Evolutionary conservation across 192 early-diverging fungal genomes (phyloP).

Genomic region (Linnemannia elongata): DNA sequence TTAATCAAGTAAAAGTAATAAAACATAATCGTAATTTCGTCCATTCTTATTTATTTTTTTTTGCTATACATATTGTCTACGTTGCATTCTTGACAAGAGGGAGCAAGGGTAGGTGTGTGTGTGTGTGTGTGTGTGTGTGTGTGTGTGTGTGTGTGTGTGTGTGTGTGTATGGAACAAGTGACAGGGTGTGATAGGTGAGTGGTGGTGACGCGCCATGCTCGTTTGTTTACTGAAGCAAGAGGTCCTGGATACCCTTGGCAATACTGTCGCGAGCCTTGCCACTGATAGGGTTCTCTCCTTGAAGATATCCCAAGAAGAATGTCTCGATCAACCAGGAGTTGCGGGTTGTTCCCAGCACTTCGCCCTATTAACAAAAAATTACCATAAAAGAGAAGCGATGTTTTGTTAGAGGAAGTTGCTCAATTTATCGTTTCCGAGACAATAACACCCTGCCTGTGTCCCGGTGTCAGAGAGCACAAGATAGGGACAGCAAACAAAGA

Average conservation of each 20-base stretch:
- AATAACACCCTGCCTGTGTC: not conserved
- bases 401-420: not conserved
- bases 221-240: conserved; percentile 36
- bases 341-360: conserved; percentile 56
- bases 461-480: not conserved
- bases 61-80: not conserved
- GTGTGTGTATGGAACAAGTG: not conserved
- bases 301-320: conserved; percentile 67
- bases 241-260: conserved; percentile 40
- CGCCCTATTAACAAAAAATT: conserved; percentile 44
- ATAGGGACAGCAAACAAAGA: not conserved
- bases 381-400: not conserved
- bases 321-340: conserved; percentile 65
- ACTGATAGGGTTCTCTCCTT: conserved; percentile 60
- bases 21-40: not conserved
- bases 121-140: no score
- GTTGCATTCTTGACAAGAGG: not conserved
- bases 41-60: not conserved
- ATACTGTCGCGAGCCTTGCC: conserved; percentile 53
- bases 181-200: not conserved
- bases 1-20: not conserved
- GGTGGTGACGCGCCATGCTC: not conserved
- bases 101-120: no score
- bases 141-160: no score
- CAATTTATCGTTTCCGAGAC: conserved; percentile 5